Conservation (phyloP, 83 land plant species). For the Diphasiastrum complanatum region DNA sequence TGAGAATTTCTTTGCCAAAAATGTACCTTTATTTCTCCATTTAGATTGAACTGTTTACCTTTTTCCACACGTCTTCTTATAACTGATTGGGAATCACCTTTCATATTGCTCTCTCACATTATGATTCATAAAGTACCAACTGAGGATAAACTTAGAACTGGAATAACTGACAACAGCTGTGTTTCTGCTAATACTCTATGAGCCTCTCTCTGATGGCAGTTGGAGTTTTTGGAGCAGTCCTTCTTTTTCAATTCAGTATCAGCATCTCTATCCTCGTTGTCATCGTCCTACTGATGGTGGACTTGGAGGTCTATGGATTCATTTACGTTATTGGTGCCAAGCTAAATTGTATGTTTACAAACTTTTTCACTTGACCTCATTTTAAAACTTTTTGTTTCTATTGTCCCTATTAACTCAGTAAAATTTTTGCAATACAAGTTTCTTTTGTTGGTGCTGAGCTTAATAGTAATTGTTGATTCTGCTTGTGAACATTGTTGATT, state of each 20-base stretch:
- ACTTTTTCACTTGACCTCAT: background rate
- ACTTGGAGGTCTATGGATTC: conserved; percentile 44
- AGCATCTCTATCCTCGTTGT: conserved; percentile 33
- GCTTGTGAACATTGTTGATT: background rate
- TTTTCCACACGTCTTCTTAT: too few relatives aligned
- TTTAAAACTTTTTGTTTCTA: background rate
- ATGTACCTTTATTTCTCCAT: too few relatives aligned
- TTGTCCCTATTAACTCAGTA: background rate
- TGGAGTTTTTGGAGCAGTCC: conserved; percentile 42
- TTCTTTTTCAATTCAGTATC: conserved; percentile 40
- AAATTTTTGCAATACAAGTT: background rate
- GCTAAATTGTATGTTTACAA: conserved; percentile 26
- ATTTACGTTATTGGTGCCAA: conserved; percentile 40
- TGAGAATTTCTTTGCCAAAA: background rate
- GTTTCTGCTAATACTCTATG: too few relatives aligned
- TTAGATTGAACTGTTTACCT: too few relatives aligned
- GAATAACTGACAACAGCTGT: too few relatives aligned
- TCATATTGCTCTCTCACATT: too few relatives aligned
- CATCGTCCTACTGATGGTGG: conserved; percentile 35
- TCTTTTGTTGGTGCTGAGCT: background rate
- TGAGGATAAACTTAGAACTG: too few relatives aligned
- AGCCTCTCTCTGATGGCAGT: conserved; percentile 20
- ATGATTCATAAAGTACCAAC: too few relatives aligned
- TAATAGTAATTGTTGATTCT: background rate
- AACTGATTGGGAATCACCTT: too few relatives aligned